Conservation (phyloP, 2,329 filamentous ascomycete species). For the Neonectria ditissima region DNA sequence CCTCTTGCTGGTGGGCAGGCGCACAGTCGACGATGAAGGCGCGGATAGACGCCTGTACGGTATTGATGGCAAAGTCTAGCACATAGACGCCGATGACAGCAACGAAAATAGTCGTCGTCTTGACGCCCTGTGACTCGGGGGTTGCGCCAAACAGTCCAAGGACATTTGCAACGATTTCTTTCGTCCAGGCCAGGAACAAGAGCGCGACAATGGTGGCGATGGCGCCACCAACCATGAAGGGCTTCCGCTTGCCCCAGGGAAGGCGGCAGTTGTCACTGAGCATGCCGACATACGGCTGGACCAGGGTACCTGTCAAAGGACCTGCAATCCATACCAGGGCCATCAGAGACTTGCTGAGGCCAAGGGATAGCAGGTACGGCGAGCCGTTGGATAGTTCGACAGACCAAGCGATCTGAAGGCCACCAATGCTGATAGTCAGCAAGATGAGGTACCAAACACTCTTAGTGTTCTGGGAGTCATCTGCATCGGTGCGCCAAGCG, state of each 20-base stretch:
- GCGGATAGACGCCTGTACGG: conserved; percentile 91
- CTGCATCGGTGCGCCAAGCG: conserved; percentile 24
- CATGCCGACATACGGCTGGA: conserved; percentile 87
- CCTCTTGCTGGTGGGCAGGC: conserved; percentile 91
- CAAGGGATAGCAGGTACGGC: conserved; percentile 82
- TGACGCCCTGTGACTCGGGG: conserved; percentile 72
- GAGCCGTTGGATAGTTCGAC: conserved; percentile 95
- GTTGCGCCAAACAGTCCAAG: conserved; percentile 78
- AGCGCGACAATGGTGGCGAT: conserved; percentile 75
- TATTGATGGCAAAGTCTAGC: conserved; percentile 95
- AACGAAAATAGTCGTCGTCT: conserved; percentile 76
- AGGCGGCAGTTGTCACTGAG: conserved; percentile 82
- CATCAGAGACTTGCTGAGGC: conserved; percentile 85
- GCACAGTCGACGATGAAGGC: conserved; percentile 95
- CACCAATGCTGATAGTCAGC: conserved; percentile 87
- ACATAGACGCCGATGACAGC: conserved; percentile 91
- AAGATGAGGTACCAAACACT: conserved; percentile 87
- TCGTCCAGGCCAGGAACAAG: conserved; percentile 79
- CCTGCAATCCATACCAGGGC: conserved; percentile 88
- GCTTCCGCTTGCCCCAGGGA: conserved; percentile 81
- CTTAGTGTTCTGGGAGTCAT: conserved; percentile 72
- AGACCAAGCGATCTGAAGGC: conserved; percentile 94
- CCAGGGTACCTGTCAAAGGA: conserved; percentile 80
- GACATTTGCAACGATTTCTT: conserved; percentile 76
- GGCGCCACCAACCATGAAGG: conserved; percentile 81